These are phyloP conservation scores for Myriosclerotinia scirpicola DNA, from an alignment of 2,329 filamentous ascomycete genomes.

Conservation along the genomic window DNA sequence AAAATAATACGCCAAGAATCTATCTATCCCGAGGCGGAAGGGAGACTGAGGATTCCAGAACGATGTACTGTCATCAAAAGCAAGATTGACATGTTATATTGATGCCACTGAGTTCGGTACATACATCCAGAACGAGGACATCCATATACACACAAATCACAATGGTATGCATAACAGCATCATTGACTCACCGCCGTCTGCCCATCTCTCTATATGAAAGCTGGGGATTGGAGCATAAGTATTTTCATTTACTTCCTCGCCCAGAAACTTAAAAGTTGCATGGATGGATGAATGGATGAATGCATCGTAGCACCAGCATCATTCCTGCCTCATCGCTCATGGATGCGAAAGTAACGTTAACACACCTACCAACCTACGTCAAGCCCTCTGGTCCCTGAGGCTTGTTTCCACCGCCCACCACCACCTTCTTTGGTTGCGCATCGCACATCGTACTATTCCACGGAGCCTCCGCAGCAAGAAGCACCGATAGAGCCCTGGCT, in stretches of 20 bases:
- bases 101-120: neutral
- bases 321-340: neutral
- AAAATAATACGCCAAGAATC: neutral
- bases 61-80: neutral
- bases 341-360: conserved; percentile 22
- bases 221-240: neutral
- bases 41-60: neutral
- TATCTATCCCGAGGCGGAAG: neutral
- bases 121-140: neutral
- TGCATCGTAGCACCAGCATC: neutral
- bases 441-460: conserved; percentile 1
- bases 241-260: neutral
- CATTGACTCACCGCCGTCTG: neutral
- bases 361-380: conserved; percentile 13
- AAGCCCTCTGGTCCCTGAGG: conserved; percentile 11
- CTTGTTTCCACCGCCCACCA: neutral
- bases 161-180: conserved; percentile 5
- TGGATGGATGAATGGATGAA: neutral
- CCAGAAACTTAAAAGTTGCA: neutral
- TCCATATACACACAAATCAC: neutral
- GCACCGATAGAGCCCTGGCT: neutral
- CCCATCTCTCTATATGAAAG: neutral
- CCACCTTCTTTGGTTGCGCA: neutral
- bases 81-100: neutral
- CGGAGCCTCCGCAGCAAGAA: conserved; percentile 3